phyloP scores from a whole-genome alignment of 2,329 filamentous ascomycete genomes.

The Dactylellina drechsleri region DNA sequence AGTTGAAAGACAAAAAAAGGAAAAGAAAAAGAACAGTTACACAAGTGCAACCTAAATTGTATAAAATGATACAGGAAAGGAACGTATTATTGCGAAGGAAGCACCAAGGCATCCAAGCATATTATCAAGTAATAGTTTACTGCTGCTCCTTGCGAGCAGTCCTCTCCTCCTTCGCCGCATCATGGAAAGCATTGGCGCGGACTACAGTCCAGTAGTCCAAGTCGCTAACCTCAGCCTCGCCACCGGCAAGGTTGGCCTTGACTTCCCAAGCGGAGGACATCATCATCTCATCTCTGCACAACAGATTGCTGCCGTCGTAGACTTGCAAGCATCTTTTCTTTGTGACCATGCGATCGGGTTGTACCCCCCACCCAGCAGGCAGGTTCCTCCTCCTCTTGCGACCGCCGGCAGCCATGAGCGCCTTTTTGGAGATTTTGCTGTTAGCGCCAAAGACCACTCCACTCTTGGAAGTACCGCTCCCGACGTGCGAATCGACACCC shows the following conservation, averaged over 20 bases:
- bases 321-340: slow-evolving; percentile 96
- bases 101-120: slow-evolving; percentile 46
- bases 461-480: slow-evolving; percentile 60
- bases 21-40: slow-evolving; percentile 23
- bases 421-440: slow-evolving; percentile 53
- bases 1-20: neutral
- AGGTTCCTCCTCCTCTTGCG: slow-evolving; percentile 95
- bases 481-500: slow-evolving; percentile 54
- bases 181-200: slow-evolving; percentile 83
- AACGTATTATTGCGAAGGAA: slow-evolving; percentile 37
- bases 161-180: slow-evolving; percentile 78
- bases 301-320: slow-evolving; percentile 84
- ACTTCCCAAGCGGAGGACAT: slow-evolving; percentile 94
- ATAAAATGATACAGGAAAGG: slow-evolving; percentile 53
- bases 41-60: slow-evolving; percentile 44
- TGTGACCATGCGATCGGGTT: slow-evolving; percentile 94
- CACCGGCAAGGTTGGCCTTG: slow-evolving; percentile 78
- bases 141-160: slow-evolving; percentile 44
- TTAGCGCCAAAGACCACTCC: slow-evolving; percentile 41
- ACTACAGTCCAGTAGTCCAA: slow-evolving; percentile 90
- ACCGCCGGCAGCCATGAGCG: slow-evolving; percentile 66
- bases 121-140: slow-evolving; percentile 19
- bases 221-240: slow-evolving; percentile 84
- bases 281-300: slow-evolving; percentile 99
- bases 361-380: slow-evolving; percentile 91